Conservation (phyloP, 805 yeast genomes). For the Saccharomycopsis amapae region DNA sequence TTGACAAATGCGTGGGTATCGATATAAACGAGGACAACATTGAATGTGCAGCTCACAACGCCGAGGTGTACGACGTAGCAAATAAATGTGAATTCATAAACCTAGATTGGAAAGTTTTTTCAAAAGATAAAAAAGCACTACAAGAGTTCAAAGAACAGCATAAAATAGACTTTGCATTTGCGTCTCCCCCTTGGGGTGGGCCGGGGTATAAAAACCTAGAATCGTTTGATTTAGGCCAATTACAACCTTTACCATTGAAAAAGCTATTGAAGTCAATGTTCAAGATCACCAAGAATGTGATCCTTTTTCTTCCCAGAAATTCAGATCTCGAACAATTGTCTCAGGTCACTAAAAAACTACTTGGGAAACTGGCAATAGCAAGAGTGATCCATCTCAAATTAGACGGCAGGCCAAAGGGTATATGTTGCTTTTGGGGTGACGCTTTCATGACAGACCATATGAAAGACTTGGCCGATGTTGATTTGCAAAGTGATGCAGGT, state of each 20-base stretch:
- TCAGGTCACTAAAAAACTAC: constrained; percentile 37
- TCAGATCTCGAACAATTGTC: constrained; percentile 47
- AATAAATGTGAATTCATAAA: constrained; percentile 41
- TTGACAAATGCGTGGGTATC: constrained; percentile 51
- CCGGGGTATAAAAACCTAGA: constrained; percentile 43
- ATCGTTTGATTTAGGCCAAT: constrained; percentile 39
- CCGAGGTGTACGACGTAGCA: constrained; percentile 51
- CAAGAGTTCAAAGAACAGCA: constrained; percentile 20
- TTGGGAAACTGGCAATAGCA: constrained; percentile 39
- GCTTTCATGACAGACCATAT: constrained; percentile 28
- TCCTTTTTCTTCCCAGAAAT: constrained; percentile 58
- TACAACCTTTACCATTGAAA: constrained; percentile 44
- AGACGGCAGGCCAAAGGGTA: constrained; percentile 43
- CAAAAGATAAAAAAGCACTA: background rate
- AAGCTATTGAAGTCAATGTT: constrained; percentile 38
- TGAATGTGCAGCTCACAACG: constrained; percentile 60
- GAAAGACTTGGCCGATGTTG: background rate
- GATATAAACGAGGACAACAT: constrained; percentile 56
- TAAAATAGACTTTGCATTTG: constrained; percentile 46
- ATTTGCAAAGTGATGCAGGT: too few species aligned
- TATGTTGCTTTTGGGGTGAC: constrained; percentile 56
- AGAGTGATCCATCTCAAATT: constrained; percentile 39
- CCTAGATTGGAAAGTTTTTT: constrained; percentile 41
- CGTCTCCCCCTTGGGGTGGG: constrained; percentile 93
- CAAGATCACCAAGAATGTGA: constrained; percentile 40